These are phyloP conservation scores for Pueraria montana DNA, from an alignment of 306 rosid species.

Conservation along the genomic window DNA sequence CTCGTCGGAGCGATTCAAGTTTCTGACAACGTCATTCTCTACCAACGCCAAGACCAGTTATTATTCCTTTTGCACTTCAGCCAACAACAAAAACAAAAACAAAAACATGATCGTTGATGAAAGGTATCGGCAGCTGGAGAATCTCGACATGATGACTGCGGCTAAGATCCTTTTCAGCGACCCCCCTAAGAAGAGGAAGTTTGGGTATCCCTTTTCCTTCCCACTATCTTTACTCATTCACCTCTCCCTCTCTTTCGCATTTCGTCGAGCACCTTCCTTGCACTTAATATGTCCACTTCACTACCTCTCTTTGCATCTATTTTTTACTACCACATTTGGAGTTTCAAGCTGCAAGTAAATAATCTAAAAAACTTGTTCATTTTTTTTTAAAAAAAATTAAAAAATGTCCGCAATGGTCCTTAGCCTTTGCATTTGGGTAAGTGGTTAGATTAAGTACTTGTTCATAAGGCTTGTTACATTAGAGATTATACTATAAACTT, in stretches of 20 bases:
- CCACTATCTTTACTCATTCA: neutral
- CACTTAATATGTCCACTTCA: neutral
- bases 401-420: neutral
- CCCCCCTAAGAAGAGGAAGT: constrained; percentile 71
- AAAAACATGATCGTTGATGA: constrained; percentile 42
- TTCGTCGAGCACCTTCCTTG: constrained; percentile 50
- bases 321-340: neutral
- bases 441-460: neutral
- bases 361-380: neutral
- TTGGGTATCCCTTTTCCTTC: constrained; percentile 65
- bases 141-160: constrained; percentile 74
- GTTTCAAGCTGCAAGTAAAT: neutral
- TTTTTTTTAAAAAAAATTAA: neutral
- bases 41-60: constrained; percentile 22
- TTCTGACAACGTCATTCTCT: constrained; percentile 49
- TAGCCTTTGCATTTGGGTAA: neutral
- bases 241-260: constrained; percentile 42
- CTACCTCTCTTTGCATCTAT: neutral
- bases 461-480: neutral
- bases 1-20: constrained; percentile 51
- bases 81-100: neutral
- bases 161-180: constrained; percentile 83
- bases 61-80: constrained; percentile 26
- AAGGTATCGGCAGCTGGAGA: constrained; percentile 70
- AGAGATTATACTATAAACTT: neutral